These are phyloP conservation scores for Talaromyces sp. DNA, from an alignment of 2,329 filamentous ascomycete species.

Conservation along the genomic window DNA sequence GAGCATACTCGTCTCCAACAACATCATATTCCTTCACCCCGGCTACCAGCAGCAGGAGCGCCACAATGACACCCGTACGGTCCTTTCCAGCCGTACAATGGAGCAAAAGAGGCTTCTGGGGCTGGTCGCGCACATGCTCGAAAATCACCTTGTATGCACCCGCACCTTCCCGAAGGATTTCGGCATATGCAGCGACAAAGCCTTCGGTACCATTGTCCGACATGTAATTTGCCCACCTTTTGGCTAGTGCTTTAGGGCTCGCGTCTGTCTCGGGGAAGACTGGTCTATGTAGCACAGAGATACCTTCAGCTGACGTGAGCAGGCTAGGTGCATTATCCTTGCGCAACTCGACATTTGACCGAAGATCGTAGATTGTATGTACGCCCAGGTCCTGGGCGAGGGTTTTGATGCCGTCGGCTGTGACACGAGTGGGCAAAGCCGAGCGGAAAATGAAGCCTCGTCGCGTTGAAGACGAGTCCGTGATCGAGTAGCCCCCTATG, in stretches of 20 bases:
- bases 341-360: constrained; percentile 48
- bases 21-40: constrained; percentile 57
- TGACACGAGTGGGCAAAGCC: constrained; percentile 61
- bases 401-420: constrained; percentile 48
- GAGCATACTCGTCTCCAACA: constrained; percentile 58
- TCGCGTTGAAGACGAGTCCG: constrained; percentile 12
- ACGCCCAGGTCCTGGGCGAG: constrained; percentile 55
- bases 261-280: constrained; percentile 64
- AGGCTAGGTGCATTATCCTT: constrained; percentile 23
- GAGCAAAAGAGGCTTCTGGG: constrained; percentile 53
- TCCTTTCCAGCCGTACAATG: constrained; percentile 78
- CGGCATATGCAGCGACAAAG: constrained; percentile 63
- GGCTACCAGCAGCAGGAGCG: constrained; percentile 60
- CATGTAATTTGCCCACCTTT: constrained; percentile 59
- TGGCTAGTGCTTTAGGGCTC: constrained; percentile 58
- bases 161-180: constrained; percentile 64
- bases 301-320: constrained; percentile 6
- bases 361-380: constrained; percentile 63
- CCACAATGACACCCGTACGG: constrained; percentile 66
- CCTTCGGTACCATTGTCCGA: constrained; percentile 54
- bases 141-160: constrained; percentile 56
- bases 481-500: constrained; percentile 56
- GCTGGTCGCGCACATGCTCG: constrained; percentile 49
- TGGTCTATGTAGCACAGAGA: constrained; percentile 54
- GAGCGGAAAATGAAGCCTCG: constrained; percentile 60